Percentiles rank a stretch among this genome's conserved stretches.
These are phyloP conservation scores for Peniophora sp. DNA, from an alignment of 1,284 basidiomycete species.

Conservation along the genomic window DNA sequence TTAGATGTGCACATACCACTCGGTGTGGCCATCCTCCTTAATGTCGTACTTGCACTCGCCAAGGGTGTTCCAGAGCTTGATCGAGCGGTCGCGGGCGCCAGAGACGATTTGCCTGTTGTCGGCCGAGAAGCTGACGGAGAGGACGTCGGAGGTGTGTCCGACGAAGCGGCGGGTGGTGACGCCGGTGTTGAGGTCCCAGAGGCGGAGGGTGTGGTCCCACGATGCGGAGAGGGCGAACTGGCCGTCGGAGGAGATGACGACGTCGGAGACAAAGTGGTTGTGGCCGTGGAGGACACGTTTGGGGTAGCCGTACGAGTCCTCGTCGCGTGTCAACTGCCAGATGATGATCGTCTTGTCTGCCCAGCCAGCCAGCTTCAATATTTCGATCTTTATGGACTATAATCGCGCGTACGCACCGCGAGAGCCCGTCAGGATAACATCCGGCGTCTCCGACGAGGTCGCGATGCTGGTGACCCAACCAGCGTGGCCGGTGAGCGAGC, in stretches of 20 bases:
- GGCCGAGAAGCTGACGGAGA: constrained; percentile 95
- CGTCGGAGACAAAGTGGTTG: constrained; percentile 99
- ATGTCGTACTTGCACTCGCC: constrained; percentile 99
- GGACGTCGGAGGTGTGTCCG: constrained; percentile 96
- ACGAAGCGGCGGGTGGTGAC: constrained; percentile 94
- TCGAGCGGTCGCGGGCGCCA: constrained; percentile 92
- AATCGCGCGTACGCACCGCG: constrained; percentile 58
- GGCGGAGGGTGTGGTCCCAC: constrained; percentile 99
- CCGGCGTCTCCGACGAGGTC: constrained; percentile 93
- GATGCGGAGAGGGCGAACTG: constrained; percentile 99
- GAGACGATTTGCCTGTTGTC: constrained; percentile 99
- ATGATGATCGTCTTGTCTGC: constrained; percentile 99
- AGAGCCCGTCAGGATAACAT: constrained; percentile 95
- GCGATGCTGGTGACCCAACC: constrained; percentile 97
- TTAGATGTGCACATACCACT: constrained; percentile 57
- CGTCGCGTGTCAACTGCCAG: constrained; percentile 97
- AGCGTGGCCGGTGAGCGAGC: constrained; percentile 90
- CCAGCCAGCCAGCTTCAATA: constrained; percentile 6
- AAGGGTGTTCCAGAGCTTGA: constrained; percentile 99
- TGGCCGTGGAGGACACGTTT: constrained; percentile 98
- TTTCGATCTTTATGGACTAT: constrained; percentile 13
- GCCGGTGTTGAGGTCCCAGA: constrained; percentile 98
- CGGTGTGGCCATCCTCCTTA: constrained; percentile 95
- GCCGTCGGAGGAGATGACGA: constrained; percentile 97
- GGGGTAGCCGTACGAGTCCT: constrained; percentile 88